Evolutionary conservation across 2,329 filamentous ascomycete species (phyloP).

Genomic region (Aspergillus uvarum): DNA sequence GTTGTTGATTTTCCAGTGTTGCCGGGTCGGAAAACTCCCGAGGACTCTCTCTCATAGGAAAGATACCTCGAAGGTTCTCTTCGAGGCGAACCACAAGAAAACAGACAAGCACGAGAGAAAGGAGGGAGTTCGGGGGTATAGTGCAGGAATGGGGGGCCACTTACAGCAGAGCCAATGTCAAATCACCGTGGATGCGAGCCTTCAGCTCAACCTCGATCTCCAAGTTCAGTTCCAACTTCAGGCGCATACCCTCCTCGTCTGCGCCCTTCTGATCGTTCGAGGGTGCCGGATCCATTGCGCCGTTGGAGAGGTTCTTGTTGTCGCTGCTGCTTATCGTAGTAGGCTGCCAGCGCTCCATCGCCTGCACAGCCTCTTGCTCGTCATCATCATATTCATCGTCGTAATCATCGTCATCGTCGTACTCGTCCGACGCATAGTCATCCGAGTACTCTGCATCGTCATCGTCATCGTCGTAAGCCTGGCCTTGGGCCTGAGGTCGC

Average conservation of each 20-base stretch:
- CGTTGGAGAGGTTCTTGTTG: background rate
- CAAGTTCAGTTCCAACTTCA: constrained; percentile 72
- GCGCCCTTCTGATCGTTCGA: background rate
- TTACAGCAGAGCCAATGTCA: constrained; percentile 76
- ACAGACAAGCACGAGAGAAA: constrained; percentile 2
- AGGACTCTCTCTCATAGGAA: background rate
- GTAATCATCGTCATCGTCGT: constrained; percentile 35
- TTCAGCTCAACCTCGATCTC: constrained; percentile 84
- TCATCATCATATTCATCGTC: constrained; percentile 33
- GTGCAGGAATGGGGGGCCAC: constrained; percentile 34
- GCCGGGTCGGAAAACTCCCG: background rate
- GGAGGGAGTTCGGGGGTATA: background rate
- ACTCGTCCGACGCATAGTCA: constrained; percentile 27
- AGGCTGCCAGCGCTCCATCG: constrained; percentile 29
- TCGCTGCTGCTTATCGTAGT: constrained; percentile 14
- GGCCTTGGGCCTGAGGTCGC: constrained; percentile 11
- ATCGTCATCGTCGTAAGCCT: constrained; percentile 31
- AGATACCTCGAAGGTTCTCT: background rate
- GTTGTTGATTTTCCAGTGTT: background rate
- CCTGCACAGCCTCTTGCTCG: constrained; percentile 26
- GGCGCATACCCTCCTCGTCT: constrained; percentile 9
- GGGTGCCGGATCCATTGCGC: background rate
- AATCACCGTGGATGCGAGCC: constrained; percentile 79
- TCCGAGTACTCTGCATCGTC: constrained; percentile 30
- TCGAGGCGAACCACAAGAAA: background rate